Evolutionary conservation across 768 basidiomycete genomes (phyloP).

Genomic region (Termitomyces titanicus): DNA sequence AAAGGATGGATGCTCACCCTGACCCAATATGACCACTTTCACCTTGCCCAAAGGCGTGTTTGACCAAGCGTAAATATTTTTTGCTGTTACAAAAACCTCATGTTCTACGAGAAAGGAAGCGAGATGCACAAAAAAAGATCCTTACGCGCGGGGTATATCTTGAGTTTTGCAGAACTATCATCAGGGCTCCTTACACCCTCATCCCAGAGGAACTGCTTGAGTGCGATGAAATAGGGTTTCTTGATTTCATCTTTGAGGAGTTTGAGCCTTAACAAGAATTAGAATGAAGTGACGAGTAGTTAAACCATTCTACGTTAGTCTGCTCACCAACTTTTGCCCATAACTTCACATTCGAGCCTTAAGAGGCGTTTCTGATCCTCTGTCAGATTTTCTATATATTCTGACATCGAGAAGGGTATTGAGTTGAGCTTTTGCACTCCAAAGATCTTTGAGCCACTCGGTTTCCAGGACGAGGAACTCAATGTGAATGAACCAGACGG

Average conservation of each 20-base stretch:
- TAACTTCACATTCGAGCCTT: constrained; percentile 64
- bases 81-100: constrained; percentile 36
- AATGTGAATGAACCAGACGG: constrained; percentile 19
- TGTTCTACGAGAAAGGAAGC: constrained; percentile 1
- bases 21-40: constrained; percentile 85
- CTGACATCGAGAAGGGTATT: constrained; percentile 63
- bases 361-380: constrained; percentile 59
- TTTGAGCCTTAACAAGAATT: constrained; percentile 53
- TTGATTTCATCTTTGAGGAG: constrained; percentile 69
- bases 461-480: constrained; percentile 14
- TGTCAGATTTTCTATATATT: constrained; percentile 48
- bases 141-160: constrained; percentile 80
- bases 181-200: constrained; percentile 56
- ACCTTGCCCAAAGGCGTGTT: constrained; percentile 82
- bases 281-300: background rate
- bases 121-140: constrained; percentile 9
- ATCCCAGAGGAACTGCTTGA: constrained; percentile 68
- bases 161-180: constrained; percentile 41
- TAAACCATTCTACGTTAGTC: background rate
- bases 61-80: constrained; percentile 90
- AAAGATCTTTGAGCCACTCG: constrained; percentile 7
- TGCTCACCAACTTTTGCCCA: constrained; percentile 69
- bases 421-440: constrained; percentile 46
- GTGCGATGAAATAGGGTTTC: constrained; percentile 70
- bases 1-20: constrained; percentile 31